These are phyloP conservation scores for Acer yangbiense DNA, from an alignment of 345 rosid genomes.

Conservation along the genomic window DNA sequence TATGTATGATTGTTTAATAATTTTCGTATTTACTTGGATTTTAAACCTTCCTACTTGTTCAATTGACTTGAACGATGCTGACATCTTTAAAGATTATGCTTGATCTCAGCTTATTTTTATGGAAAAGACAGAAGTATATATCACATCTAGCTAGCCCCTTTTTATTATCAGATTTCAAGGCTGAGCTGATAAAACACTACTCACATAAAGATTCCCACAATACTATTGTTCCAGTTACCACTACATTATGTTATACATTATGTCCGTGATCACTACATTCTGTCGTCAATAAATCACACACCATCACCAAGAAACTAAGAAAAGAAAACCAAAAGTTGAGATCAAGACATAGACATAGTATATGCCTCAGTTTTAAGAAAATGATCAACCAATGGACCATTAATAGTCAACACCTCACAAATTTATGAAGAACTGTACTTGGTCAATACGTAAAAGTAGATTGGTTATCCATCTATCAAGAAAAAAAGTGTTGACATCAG, in stretches of 20 bases:
- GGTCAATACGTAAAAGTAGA: not conserved
- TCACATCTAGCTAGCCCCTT: not conserved
- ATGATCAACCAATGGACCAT: not conserved
- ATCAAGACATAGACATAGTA: not conserved
- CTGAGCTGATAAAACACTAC: not conserved
- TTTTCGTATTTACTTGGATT: not conserved
- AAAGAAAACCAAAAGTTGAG: not conserved
- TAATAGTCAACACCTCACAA: not conserved
- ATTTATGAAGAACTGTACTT: not conserved
- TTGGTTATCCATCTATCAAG: not conserved
- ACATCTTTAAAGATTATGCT: not conserved
- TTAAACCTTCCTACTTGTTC: not conserved
- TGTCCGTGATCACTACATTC: not conserved
- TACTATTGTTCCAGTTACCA: not conserved
- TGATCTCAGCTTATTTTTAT: not conserved
- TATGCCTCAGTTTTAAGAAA: not conserved
- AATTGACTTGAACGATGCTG: not conserved
- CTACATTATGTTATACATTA: no score
- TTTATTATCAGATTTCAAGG: not conserved
- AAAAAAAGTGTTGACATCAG: not conserved
- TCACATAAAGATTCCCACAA: not conserved
- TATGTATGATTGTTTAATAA: not conserved
- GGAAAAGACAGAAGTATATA: not conserved
- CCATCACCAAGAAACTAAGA: not conserved
- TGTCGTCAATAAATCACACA: not conserved